Percentiles rank a stretch among this genome's conserved stretches.
These are phyloP conservation scores for Areca catechu DNA, from an alignment of 176 grass and related monocot species.

Conservation along the genomic window DNA sequence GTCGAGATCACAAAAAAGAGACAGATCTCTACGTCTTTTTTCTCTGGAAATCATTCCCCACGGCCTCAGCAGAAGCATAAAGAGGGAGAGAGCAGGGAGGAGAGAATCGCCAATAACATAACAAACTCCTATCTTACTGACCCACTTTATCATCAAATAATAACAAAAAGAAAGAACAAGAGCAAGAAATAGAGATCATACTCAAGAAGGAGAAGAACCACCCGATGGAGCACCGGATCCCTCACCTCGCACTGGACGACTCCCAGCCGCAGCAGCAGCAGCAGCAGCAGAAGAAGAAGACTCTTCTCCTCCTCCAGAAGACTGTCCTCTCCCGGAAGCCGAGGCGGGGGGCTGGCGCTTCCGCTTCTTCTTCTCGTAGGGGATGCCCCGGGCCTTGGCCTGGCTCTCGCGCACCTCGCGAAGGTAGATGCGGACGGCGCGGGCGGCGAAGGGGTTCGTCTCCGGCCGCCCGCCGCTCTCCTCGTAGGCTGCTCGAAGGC, in stretches of 20 bases:
- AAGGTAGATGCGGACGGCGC: conserved; percentile 23
- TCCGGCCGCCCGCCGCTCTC: conserved; percentile 6
- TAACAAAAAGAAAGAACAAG: too few species aligned
- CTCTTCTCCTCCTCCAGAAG: conserved; percentile 1
- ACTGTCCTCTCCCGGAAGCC: background rate
- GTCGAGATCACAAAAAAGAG: background rate
- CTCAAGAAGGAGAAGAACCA: conserved; percentile 50
- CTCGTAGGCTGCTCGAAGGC: conserved; percentile 18
- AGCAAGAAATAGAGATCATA: background rate
- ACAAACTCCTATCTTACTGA: too few species aligned
- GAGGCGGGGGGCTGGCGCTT: background rate
- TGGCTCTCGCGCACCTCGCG: conserved; percentile 18
- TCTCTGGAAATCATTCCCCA: too few species aligned
- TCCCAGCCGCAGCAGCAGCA: too few species aligned
- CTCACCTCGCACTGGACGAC: too few species aligned
- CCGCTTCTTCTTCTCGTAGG: conserved; percentile 19
- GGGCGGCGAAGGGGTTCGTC: conserved; percentile 16
- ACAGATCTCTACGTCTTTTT: background rate
- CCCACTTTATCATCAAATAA: too few species aligned
- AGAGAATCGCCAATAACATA: too few species aligned
- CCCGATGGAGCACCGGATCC: too few species aligned
- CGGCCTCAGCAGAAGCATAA: too few species aligned
- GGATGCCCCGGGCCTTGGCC: conserved; percentile 19
- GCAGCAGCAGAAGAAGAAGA: background rate
- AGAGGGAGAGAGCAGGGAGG: background rate